These are phyloP conservation scores for Penicillium canariense DNA, from an alignment of 495 filamentous ascomycete genomes.

Conservation along the genomic window DNA sequence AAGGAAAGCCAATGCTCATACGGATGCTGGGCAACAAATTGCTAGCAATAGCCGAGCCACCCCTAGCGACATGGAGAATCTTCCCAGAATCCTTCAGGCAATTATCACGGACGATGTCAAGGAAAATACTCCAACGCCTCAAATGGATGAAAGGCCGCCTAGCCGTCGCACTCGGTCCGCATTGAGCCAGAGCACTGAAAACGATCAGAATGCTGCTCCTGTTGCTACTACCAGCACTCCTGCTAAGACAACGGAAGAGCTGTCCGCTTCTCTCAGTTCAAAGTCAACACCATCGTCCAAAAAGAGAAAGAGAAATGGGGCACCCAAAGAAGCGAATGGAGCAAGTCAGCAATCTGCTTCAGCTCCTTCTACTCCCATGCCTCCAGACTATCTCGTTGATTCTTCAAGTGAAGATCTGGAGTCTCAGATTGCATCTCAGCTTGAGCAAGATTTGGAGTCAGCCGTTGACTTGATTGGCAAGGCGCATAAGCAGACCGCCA, in stretches of 20 bases:
- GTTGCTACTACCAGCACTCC: conserved; percentile 3
- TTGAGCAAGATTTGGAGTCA: conserved; percentile 42
- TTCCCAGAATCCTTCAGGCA: not conserved
- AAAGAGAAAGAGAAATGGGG: not conserved
- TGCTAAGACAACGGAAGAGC: not conserved
- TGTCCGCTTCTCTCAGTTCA: not conserved
- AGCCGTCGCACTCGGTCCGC: conserved; percentile 35
- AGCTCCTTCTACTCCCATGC: not conserved
- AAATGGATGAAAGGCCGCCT: conserved; percentile 19
- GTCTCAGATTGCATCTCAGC: conserved; percentile 44
- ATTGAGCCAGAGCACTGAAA: conserved; percentile 15
- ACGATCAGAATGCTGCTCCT: conserved; percentile 1
- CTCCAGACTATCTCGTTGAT: conserved; percentile 21
- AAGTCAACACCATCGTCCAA: conserved; percentile 12
- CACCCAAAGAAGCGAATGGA: not conserved
- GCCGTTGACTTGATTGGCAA: conserved; percentile 30
- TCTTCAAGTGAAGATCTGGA: conserved; percentile 44
- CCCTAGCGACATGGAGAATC: not conserved
- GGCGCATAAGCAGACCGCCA: not conserved
- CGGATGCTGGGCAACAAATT: conserved; percentile 5
- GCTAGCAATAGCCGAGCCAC: conserved; percentile 9
- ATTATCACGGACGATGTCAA: conserved; percentile 6
- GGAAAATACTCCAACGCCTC: conserved; percentile 8
- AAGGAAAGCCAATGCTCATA: conserved; percentile 13
- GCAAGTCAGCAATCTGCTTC: conserved; percentile 1